These are phyloP conservation scores for Podospora bellae-mahoneyi DNA, from an alignment of 495 filamentous ascomycete genomes.

Conservation along the genomic window DNA sequence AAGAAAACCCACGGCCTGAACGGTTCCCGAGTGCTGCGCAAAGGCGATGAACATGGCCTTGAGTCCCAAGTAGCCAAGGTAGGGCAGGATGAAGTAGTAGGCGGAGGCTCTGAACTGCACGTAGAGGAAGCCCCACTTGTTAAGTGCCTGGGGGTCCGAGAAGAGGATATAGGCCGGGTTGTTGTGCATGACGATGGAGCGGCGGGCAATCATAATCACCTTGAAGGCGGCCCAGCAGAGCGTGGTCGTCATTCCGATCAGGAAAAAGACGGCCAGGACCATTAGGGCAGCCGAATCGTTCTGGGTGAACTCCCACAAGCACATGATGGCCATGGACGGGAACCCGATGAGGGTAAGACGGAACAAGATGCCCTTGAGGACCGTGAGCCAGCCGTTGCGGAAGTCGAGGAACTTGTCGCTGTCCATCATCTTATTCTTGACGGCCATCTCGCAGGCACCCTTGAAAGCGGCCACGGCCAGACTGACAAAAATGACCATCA, in stretches of 20 bases:
- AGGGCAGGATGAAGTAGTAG: conserved; percentile 93
- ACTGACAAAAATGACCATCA: conserved; percentile 71
- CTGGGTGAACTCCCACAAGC: conserved; percentile 90
- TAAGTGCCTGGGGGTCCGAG: conserved; percentile 86
- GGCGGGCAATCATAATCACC: conserved; percentile 83
- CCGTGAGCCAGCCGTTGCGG: conserved; percentile 73
- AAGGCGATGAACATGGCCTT: conserved; percentile 92
- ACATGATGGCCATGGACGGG: conserved; percentile 89
- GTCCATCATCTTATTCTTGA: conserved; percentile 76
- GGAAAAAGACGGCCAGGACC: conserved; percentile 84
- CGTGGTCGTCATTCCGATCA: conserved; percentile 77
- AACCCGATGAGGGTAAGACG: conserved; percentile 90
- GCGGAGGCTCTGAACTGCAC: conserved; percentile 95
- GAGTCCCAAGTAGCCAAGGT: conserved; percentile 72
- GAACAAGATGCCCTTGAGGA: conserved; percentile 75
- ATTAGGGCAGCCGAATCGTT: conserved; percentile 84
- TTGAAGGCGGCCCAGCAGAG: conserved; percentile 86
- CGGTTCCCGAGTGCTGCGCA: conserved; percentile 64
- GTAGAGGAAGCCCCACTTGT: conserved; percentile 99
- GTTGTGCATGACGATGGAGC: conserved; percentile 89
- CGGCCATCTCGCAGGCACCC: conserved; percentile 67
- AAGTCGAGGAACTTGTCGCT: conserved; percentile 90
- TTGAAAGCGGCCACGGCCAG: conserved; percentile 78
- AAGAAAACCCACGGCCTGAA: conserved; percentile 80
- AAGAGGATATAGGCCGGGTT: conserved; percentile 98